Evolutionary conservation across 345 rosid genomes (phyloP), one percentile per base, ranked within the genome.

Genomic region (Sisymbrium irio): DNA sequence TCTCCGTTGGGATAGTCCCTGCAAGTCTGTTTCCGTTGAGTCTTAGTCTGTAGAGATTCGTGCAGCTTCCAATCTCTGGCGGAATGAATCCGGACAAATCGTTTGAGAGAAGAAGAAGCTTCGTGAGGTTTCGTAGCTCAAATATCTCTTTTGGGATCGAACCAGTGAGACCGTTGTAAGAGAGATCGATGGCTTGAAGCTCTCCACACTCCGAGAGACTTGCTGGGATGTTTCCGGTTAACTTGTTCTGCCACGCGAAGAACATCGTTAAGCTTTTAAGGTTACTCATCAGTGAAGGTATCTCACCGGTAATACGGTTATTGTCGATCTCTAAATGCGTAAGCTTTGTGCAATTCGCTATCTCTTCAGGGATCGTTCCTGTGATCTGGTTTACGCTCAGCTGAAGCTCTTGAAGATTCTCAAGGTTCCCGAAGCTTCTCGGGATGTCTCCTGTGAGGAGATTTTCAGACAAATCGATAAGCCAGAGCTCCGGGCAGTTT

Each of bases 261-360:
- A 93, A 80, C 28, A 91, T 78, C 7, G 93, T 82, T 65, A 93
- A 80, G 69, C 90, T 85, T 6, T 77, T 65, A 5, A 93, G 76
- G 41, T 83, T 81, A 4, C 91, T 87, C 28, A 93, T 72, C 64
- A 84, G 87, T 2, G 82, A 45, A 18, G 98, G 98, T 44, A 93
- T 86, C 19, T 86, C 66, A 0, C 97, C 98, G 3, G 87, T 82
- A 18, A 93, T 76, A 46, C 83, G 90, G 58, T 93, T 93, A 85
- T 89, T 91, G 73, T 93, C 97, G 6, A 93, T 87, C 77, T 90
- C 93, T 37, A 93, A 77, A 57, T 90, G 94, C 12, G 87, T 85
- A 9, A 91, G 73, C 72, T 77, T 74, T 15, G 55, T 67, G 67
- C 96, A 91, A 58, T 88, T 83, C 3, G 88, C 88, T 1, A 93